Evolutionary conservation across 768 basidiomycete genomes (phyloP).

Genomic region (Cyclocybe cylindracea): DNA sequence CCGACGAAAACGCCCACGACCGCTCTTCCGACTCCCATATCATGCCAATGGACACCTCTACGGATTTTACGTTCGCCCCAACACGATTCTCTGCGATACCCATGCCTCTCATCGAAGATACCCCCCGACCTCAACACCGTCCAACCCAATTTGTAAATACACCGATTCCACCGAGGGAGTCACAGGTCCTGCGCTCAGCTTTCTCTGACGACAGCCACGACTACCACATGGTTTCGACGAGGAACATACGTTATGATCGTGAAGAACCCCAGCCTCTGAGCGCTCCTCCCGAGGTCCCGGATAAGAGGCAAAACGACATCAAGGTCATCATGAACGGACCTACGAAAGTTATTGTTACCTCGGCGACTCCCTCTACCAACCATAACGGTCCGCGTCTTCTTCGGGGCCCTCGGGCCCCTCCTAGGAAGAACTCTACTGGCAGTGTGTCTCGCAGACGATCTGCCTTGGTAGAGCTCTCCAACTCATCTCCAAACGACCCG

Average conservation of each 20-base stretch:
- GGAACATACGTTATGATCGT: neutral
- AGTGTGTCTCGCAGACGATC: constrained; percentile 27
- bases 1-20: constrained; percentile 23
- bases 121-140: constrained; percentile 8
- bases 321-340: constrained; percentile 47
- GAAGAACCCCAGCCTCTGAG: constrained; percentile 7
- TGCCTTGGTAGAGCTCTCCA: constrained; percentile 21
- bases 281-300: constrained; percentile 11
- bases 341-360: constrained; percentile 54
- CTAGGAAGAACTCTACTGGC: constrained; percentile 29
- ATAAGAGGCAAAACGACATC: constrained; percentile 30
- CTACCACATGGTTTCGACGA: neutral
- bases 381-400: constrained; percentile 37
- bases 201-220: constrained; percentile 26
- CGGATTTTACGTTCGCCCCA: constrained; percentile 13
- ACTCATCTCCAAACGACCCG: constrained; percentile 22
- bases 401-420: constrained; percentile 42
- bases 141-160: constrained; percentile 12
- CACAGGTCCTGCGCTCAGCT: constrained; percentile 14
- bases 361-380: constrained; percentile 47
- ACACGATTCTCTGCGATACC: constrained; percentile 18
- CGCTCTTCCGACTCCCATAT: constrained; percentile 16
- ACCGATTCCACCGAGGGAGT: neutral
- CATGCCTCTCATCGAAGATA: constrained; percentile 12
- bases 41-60: constrained; percentile 30